Conservation (phyloP, 108 stramenopile species). For the Cyclotella atomus region DNA sequence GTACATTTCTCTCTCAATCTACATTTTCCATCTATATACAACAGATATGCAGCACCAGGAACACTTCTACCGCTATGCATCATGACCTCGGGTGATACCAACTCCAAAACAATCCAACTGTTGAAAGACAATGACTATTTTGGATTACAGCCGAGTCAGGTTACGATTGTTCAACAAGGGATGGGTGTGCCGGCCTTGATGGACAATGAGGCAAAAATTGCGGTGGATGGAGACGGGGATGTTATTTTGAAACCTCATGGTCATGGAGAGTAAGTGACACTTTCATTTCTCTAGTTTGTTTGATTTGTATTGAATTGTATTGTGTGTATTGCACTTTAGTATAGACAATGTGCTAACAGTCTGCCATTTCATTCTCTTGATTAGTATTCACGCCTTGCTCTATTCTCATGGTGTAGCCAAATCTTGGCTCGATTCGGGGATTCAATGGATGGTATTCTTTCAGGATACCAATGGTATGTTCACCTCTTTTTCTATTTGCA, state of each 20-base stretch:
- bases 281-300: too few relatives aligned
- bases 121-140: conserved; percentile 87
- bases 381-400: conserved; percentile 94
- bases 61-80: conserved; percentile 93
- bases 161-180: conserved; percentile 97
- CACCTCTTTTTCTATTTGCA: too few relatives aligned
- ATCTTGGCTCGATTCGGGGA: conserved; percentile 78
- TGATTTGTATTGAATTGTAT: too few relatives aligned
- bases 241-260: conserved; percentile 99
- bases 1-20: too few relatives aligned
- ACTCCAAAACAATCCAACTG: conserved; percentile 81
- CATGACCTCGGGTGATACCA: conserved; percentile 98
- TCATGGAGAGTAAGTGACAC: too few relatives aligned
- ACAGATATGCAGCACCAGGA: conserved; percentile 44
- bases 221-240: conserved; percentile 68
- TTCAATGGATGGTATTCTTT: conserved; percentile 93
- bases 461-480: conserved; percentile 99
- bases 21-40: conserved; percentile 83
- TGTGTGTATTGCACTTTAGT: too few relatives aligned
- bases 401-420: conserved; percentile 85
- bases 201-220: conserved; percentile 93
- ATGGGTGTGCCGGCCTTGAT: conserved; percentile 92
- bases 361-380: too few relatives aligned
- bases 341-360: too few relatives aligned
- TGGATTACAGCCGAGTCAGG: conserved; percentile 88